These are phyloP conservation scores for Eustoma russellianum DNA, from an alignment of 257 asterid species.

Conservation along the genomic window DNA sequence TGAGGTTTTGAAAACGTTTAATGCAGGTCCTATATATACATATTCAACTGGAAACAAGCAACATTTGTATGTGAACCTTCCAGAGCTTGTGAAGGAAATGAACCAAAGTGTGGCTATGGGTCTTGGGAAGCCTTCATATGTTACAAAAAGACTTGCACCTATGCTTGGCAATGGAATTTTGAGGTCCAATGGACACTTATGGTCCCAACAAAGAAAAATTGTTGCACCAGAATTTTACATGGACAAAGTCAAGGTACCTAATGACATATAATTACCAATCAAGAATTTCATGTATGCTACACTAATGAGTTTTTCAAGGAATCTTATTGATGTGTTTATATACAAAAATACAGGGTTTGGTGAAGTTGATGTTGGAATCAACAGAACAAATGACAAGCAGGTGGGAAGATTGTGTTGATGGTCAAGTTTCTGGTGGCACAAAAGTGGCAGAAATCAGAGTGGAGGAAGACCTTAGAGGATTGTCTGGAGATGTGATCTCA, in stretches of 20 bases:
- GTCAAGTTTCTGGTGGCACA: slow-evolving; percentile 19
- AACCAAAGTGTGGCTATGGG: slow-evolving; percentile 34
- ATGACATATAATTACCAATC: too few relatives aligned
- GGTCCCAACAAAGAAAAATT: slow-evolving; percentile 79
- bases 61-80: slow-evolving; percentile 66
- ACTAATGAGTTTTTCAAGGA: neutral
- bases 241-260: slow-evolving; percentile 75
- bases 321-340: too few relatives aligned
- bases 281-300: neutral
- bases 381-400: slow-evolving; percentile 31
- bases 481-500: slow-evolving; percentile 81
- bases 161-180: slow-evolving; percentile 84
- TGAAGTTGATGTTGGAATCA: slow-evolving; percentile 65
- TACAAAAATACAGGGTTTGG: slow-evolving; percentile 43
- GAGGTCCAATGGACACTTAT: slow-evolving; percentile 67
- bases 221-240: slow-evolving; percentile 72
- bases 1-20: neutral
- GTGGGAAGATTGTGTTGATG: slow-evolving; percentile 46
- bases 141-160: slow-evolving; percentile 79
- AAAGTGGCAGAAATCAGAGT: slow-evolving; percentile 44
- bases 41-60: slow-evolving; percentile 71
- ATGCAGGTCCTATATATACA: slow-evolving; percentile 53
- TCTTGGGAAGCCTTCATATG: slow-evolving; percentile 71
- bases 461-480: slow-evolving; percentile 56
- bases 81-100: slow-evolving; percentile 73